phyloP scores from a whole-genome alignment of 176 grass and related monocot species.

The Carex pumila region DNA sequence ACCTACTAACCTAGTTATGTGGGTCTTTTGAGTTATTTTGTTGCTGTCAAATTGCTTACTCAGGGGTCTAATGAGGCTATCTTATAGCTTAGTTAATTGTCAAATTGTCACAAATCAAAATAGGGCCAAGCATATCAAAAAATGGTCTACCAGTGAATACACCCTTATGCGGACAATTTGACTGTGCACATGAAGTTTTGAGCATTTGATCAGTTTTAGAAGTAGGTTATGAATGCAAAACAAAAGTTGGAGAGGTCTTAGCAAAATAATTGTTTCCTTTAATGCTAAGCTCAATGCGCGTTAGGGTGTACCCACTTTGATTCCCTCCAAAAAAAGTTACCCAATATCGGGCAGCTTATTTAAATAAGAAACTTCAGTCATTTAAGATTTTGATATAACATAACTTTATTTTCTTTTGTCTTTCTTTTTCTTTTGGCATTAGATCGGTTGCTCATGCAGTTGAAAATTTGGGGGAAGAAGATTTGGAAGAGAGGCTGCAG shows the following conservation, averaged over 20 bases:
- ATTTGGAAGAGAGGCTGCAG: conserved; percentile 54
- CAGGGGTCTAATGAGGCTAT: neutral
- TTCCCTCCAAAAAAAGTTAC: neutral
- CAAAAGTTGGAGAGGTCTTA: neutral
- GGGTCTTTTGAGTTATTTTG: neutral
- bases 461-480: conserved; percentile 28
- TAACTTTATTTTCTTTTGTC: neutral
- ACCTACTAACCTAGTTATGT: neutral
- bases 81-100: neutral
- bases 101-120: neutral
- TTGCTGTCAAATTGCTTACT: neutral
- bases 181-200: neutral
- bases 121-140: neutral
- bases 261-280: neutral
- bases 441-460: conserved; percentile 23
- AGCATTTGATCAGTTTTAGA: neutral
- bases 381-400: neutral
- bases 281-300: neutral
- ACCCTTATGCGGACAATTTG: neutral
- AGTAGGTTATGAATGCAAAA: neutral
- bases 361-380: neutral
- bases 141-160: neutral
- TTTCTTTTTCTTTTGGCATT: neutral
- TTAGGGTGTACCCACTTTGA: neutral
- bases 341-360: neutral